A percentile compares a stretch with the other conserved stretches of the same genome.
These are phyloP conservation scores for Cetradonia linearis DNA, from an alignment of 495 filamentous ascomycete genomes.

Conservation along the genomic window DNA sequence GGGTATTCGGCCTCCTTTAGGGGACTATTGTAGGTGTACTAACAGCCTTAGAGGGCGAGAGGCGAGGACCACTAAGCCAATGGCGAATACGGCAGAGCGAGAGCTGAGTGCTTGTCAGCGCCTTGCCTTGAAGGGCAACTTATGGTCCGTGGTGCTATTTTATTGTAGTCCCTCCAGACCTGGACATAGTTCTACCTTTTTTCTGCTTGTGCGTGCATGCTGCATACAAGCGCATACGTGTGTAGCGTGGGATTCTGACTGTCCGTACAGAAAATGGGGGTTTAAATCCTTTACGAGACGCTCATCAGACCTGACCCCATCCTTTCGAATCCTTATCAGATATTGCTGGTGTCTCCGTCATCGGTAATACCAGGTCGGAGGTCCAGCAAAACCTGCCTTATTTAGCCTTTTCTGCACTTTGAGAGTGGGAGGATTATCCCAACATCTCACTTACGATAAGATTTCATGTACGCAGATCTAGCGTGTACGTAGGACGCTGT, in stretches of 20 bases:
- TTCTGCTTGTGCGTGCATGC: slow-evolving; percentile 4
- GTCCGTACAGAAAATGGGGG: neutral
- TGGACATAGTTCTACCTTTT: slow-evolving; percentile 4
- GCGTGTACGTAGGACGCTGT: neutral
- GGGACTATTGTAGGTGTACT: neutral
- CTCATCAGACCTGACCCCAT: neutral
- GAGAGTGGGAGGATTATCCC: neutral
- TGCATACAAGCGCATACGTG: slow-evolving; percentile 16
- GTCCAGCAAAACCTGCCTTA: neutral
- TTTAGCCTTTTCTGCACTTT: neutral
- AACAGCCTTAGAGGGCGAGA: slow-evolving; percentile 3
- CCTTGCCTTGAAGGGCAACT: neutral
- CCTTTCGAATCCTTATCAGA: slow-evolving; percentile 7
- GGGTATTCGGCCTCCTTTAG: slow-evolving; percentile 5
- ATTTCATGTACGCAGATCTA: slow-evolving; percentile 5
- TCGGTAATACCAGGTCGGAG: neutral
- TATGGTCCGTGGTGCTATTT: neutral
- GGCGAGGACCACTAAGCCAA: neutral
- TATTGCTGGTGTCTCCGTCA: slow-evolving; percentile 4
- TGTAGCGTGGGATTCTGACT: slow-evolving; percentile 13
- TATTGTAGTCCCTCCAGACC: neutral
- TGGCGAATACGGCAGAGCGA: neutral
- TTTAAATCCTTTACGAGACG: neutral
- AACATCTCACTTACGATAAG: neutral
- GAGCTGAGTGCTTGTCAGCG: slow-evolving; percentile 12